These are phyloP conservation scores for Boletus smithii DNA, from an alignment of 1,284 basidiomycete genomes.

Conservation along the genomic window DNA sequence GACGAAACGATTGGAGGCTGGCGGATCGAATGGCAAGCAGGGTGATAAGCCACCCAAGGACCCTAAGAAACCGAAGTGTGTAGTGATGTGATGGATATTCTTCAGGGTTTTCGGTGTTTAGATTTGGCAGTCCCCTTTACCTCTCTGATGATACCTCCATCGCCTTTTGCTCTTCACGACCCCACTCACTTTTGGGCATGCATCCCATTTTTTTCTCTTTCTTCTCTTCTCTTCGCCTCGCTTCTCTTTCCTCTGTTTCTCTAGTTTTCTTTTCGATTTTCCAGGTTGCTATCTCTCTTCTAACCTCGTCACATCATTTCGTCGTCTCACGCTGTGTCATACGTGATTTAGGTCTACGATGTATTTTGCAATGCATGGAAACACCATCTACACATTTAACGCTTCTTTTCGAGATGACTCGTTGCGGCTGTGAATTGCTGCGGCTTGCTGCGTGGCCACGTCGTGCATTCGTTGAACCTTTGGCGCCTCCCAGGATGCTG, in stretches of 20 bases:
- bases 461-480: slow-evolving; percentile 13
- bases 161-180: slow-evolving; percentile 35
- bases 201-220: slow-evolving; percentile 30
- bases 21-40: slow-evolving; percentile 31
- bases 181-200: slow-evolving; percentile 32
- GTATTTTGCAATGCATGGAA: slow-evolving; percentile 39
- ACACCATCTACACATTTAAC: slow-evolving; percentile 23
- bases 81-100: slow-evolving; percentile 71
- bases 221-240: slow-evolving; percentile 6
- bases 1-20: slow-evolving; percentile 40
- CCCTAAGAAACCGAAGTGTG: slow-evolving; percentile 57
- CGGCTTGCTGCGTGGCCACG: slow-evolving; percentile 19
- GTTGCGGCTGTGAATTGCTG: slow-evolving; percentile 4
- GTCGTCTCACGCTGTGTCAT: slow-evolving; percentile 40
- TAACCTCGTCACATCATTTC: slow-evolving; percentile 35
- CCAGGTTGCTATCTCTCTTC: slow-evolving; percentile 29
- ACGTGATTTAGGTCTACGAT: slow-evolving; percentile 40
- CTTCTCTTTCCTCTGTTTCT: slow-evolving; percentile 3
- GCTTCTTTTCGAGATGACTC: slow-evolving; percentile 10
- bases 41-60: slow-evolving; percentile 38
- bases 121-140: slow-evolving; percentile 54
- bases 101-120: slow-evolving; percentile 59
- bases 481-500: not conserved
- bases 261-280: slow-evolving; percentile 15
- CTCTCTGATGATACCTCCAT: slow-evolving; percentile 75